Evolutionary conservation across 768 basidiomycete genomes (phyloP), one percentile per base, ranked within the genome.

Genomic region (Trametes villosa): DNA sequence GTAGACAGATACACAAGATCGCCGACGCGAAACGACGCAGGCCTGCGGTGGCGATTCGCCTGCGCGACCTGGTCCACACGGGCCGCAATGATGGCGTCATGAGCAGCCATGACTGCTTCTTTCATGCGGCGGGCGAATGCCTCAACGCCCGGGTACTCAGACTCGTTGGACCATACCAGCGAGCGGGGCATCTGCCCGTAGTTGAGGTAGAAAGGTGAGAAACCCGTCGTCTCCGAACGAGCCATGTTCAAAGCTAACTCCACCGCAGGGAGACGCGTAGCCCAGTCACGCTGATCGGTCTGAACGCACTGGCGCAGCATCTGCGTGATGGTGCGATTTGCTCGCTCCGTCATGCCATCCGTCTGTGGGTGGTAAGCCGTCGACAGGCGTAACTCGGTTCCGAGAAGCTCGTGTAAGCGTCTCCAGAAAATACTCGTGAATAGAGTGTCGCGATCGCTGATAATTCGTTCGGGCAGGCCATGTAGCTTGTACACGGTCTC

Each of bases 161-260:
- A 17, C 15, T 49, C 41, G n/a, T 53, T 31, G n/a, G 68, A 56
- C 75, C 75, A 77, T 12, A 65, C 60, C 74, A 67, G 61, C 71
- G 67, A 0, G 0, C 63, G 48, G 0, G 68, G 72, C 53, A 70
- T 62, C 1, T 63, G 58, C 1, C 65, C 67, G 12, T 58, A 51
- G 12, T 68, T 74, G 20, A 74, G 59, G 31, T 71, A 57, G 50
- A 74, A 74, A 8, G 75, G 77, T 18, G 75, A 67, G 52, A 72
- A 79, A 18, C 68, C 64, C 0, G 78, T 80, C 0, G 74, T 70
- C 8, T 68, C 55, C 18, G 70, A 72, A 0, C 67, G 55, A 18
- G 73, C 68, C 1, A 66, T 57, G 59, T 75, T 81, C 7, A 79
- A 72, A 0, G 77, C 77, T 57, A 81, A 79, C 55, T 80, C 76